phyloP scores from a whole-genome alignment of 2,329 filamentous ascomycete genomes.

The Remersonia thermophila region DNA sequence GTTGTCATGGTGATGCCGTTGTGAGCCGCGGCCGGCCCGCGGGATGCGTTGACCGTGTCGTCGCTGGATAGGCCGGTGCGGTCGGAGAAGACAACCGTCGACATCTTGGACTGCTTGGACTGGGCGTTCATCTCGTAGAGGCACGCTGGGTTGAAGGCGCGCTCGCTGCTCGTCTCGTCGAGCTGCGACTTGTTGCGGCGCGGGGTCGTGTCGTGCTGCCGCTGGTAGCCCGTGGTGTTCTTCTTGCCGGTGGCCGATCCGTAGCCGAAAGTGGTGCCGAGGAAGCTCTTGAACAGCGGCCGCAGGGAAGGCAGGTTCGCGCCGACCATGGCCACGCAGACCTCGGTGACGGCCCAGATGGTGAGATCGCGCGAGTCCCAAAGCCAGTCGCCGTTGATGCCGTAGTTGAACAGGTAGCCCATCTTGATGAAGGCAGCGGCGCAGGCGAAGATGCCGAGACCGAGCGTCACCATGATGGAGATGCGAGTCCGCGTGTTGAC shows the following conservation, averaged over 20 bases:
- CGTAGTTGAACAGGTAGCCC: conserved; percentile 15
- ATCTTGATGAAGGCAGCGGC: conserved; percentile 17
- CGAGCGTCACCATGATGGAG: conserved; percentile 14
- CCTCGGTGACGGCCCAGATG: conserved; percentile 31
- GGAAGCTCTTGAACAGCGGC: conserved; percentile 23
- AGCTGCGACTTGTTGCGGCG: conserved; percentile 15
- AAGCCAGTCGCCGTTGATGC: conserved; percentile 18
- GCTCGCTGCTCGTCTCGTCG: conserved; percentile 21
- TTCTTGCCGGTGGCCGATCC: conserved; percentile 8
- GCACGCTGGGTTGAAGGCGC: conserved; percentile 17
- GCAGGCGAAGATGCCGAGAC: conserved; percentile 17
- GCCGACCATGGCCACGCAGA: conserved; percentile 27
- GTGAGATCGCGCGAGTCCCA: conserved; percentile 29
- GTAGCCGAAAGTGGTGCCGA: conserved; percentile 17
- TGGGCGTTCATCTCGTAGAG: conserved; percentile 19
- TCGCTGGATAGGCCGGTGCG: conserved; percentile 17
- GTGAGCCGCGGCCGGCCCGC: neutral
- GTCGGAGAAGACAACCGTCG: conserved; percentile 15
- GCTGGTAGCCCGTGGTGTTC: conserved; percentile 1
- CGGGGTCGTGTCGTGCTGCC: conserved; percentile 15
- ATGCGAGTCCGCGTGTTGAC: conserved; percentile 16
- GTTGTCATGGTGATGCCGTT: conserved; percentile 6
- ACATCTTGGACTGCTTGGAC: neutral
- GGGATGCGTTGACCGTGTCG: conserved; percentile 13
- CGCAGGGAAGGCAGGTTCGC: conserved; percentile 25